Percentiles rank a stretch among this genome's conserved stretches.
Conservation (phyloP, 2,329 filamentous ascomycete species). For the Sporothrix variecibatus region DNA sequence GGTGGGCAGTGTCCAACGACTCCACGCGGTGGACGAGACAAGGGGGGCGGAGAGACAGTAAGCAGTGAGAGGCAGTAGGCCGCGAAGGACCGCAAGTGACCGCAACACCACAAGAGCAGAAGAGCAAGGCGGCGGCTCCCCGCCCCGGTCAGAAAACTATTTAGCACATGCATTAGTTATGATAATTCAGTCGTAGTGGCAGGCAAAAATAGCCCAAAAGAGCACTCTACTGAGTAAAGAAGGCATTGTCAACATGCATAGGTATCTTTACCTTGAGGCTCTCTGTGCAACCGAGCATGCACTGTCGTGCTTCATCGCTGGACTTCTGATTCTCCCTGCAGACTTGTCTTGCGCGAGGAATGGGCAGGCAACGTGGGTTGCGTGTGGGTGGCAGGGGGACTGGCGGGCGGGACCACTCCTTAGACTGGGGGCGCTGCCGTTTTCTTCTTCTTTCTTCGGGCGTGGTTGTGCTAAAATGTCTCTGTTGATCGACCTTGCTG, state of each 20-base stretch:
- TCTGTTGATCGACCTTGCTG: background rate
- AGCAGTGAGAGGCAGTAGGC: background rate
- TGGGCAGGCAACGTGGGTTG: constrained; percentile 17
- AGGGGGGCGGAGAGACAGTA: background rate
- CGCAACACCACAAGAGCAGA: too few relatives aligned
- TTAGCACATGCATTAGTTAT: background rate
- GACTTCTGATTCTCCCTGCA: background rate
- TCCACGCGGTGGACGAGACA: background rate
- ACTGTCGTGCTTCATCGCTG: background rate
- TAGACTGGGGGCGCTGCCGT: background rate
- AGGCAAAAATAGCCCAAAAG: background rate
- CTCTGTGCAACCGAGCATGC: background rate
- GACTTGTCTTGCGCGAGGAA: background rate
- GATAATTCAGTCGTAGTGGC: background rate
- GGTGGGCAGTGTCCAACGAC: background rate
- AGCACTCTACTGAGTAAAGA: background rate
- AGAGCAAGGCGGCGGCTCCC: background rate
- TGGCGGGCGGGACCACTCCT: background rate
- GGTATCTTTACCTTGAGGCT: background rate
- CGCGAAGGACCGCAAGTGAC: too few relatives aligned
- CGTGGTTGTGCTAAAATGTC: background rate
- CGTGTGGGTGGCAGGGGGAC: constrained; percentile 11
- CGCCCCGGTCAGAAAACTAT: background rate
- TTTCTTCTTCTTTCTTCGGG: background rate
- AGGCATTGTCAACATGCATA: background rate